phyloP scores from a whole-genome alignment of 306 rosid genomes.

The Glycine latifolia region DNA sequence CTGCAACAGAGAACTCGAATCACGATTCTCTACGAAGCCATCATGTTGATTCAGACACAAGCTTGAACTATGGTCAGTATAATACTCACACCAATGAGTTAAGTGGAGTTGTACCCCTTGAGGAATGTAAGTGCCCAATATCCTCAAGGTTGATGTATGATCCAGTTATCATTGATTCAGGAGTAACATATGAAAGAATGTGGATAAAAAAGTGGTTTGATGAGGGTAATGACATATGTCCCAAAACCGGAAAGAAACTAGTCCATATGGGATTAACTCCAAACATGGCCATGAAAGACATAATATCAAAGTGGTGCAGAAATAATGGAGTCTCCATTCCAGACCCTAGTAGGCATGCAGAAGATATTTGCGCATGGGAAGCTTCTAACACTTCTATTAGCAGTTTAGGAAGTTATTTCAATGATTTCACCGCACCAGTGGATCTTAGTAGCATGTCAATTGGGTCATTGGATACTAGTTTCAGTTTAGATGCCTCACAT shows the following conservation, averaged over 20 bases:
- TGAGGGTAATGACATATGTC: slow-evolving; percentile 78
- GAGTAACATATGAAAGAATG: slow-evolving; percentile 79
- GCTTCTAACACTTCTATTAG: slow-evolving; percentile 65
- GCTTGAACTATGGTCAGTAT: slow-evolving; percentile 25
- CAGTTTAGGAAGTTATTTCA: slow-evolving; percentile 79
- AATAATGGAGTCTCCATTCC: slow-evolving; percentile 60
- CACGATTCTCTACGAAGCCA: slow-evolving; percentile 45
- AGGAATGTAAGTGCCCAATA: slow-evolving; percentile 75
- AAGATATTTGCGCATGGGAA: slow-evolving; percentile 57
- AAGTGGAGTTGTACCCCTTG: slow-evolving; percentile 58
- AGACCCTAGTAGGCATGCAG: slow-evolving; percentile 60
- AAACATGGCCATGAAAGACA: slow-evolving; percentile 65
- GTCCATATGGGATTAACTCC: slow-evolving; percentile 62
- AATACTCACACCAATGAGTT: slow-evolving; percentile 47
- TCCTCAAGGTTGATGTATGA: slow-evolving; percentile 86
- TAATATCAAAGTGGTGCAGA: slow-evolving; percentile 78
- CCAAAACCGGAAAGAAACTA: slow-evolving; percentile 65
- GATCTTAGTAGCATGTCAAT: slow-evolving; percentile 77
- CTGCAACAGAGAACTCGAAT: slow-evolving; percentile 45
- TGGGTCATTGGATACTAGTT: slow-evolving; percentile 72
- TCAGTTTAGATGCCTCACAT: slow-evolving; percentile 58
- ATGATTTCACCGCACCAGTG: slow-evolving; percentile 64
- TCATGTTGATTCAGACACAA: slow-evolving; percentile 47
- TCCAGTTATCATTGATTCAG: slow-evolving; percentile 89
- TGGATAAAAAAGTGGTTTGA: slow-evolving; percentile 93